Evolutionary conservation across 108 stramenopile genomes (phyloP).

Genomic region (Fistulifera pelliculosa): DNA sequence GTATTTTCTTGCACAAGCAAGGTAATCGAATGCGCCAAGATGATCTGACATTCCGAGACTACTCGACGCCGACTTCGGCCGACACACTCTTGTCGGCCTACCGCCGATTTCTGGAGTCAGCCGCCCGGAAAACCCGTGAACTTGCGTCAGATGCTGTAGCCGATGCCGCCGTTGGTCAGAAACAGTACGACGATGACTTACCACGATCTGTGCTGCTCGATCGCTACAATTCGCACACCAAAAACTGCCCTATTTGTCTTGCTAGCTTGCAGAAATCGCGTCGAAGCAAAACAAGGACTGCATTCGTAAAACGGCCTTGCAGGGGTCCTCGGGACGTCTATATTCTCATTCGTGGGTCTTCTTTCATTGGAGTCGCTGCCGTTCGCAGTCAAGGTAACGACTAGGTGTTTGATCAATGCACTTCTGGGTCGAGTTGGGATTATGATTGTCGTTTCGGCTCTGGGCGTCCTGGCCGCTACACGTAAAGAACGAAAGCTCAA

Average conservation of each 20-base stretch:
- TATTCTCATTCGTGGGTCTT: too few species aligned
- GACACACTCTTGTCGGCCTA: slow-evolving; percentile 15
- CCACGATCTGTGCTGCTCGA: slow-evolving; percentile 14
- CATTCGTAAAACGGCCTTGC: slow-evolving; percentile 10
- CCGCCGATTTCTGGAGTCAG: slow-evolving; percentile 11
- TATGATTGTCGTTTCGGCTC: not conserved
- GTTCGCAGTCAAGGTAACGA: slow-evolving; percentile 4
- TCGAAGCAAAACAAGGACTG: not conserved
- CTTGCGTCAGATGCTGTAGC: slow-evolving; percentile 9
- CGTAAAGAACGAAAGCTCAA: slow-evolving; percentile 1
- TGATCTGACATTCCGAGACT: slow-evolving; percentile 13
- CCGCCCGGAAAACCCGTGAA: slow-evolving; percentile 5
- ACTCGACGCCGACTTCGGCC: slow-evolving; percentile 16
- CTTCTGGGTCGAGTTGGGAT: slow-evolving; percentile 2
- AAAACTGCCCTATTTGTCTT: slow-evolving; percentile 8
- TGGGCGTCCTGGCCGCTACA: not conserved
- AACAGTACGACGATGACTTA: slow-evolving; percentile 7
- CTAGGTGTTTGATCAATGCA: not conserved
- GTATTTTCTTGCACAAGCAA: slow-evolving; percentile 20
- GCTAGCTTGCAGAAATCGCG: slow-evolving; percentile 1
- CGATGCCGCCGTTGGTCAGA: not conserved
- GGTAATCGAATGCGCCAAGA: slow-evolving; percentile 10
- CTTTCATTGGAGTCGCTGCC: slow-evolving; percentile 3
- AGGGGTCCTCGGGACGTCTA: slow-evolving; percentile 15
- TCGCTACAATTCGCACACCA: slow-evolving; percentile 16